These are phyloP conservation scores for Cyberlindnera xylosilytica DNA, from an alignment of 805 yeast genomes.

Conservation along the genomic window DNA sequence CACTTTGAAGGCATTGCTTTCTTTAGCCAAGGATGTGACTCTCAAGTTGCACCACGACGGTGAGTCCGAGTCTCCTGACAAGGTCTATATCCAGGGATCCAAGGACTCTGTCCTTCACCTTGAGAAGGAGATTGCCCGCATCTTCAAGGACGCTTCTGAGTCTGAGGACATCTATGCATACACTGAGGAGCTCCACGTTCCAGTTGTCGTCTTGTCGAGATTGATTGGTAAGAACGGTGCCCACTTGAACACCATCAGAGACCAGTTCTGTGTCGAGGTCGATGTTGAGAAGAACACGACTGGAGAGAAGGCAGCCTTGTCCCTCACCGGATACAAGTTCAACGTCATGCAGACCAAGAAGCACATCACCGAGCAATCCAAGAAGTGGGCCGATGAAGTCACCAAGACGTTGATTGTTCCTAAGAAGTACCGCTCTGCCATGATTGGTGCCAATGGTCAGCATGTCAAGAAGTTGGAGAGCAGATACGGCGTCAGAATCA, in stretches of 20 bases:
- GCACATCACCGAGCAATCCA: constrained; percentile 54
- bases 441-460: constrained; percentile 82
- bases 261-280: constrained; percentile 70
- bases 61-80: constrained; percentile 41
- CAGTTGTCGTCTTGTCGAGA: constrained; percentile 66
- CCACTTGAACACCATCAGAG: constrained; percentile 61
- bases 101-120: constrained; percentile 57
- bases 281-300: constrained; percentile 62
- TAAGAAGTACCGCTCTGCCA: constrained; percentile 68
- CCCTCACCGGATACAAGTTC: constrained; percentile 72
- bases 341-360: constrained; percentile 72
- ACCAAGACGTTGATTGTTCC: constrained; percentile 67
- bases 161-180: constrained; percentile 44
- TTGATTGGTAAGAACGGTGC: constrained; percentile 90
- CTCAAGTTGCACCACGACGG: constrained; percentile 45
- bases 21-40: constrained; percentile 29
- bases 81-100: constrained; percentile 68
- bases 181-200: constrained; percentile 51
- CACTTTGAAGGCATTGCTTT: constrained; percentile 44
- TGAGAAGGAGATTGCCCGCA: constrained; percentile 46
- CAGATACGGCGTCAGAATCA: constrained; percentile 77
- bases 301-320: constrained; percentile 45
- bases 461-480: constrained; percentile 83
- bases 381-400: constrained; percentile 80
- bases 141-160: constrained; percentile 54